A percentile compares a stretch with the other conserved stretches of the same genome.
Conservation (phyloP, 768 basidiomycete genomes). For the Hemileccinum rubropunctum region DNA sequence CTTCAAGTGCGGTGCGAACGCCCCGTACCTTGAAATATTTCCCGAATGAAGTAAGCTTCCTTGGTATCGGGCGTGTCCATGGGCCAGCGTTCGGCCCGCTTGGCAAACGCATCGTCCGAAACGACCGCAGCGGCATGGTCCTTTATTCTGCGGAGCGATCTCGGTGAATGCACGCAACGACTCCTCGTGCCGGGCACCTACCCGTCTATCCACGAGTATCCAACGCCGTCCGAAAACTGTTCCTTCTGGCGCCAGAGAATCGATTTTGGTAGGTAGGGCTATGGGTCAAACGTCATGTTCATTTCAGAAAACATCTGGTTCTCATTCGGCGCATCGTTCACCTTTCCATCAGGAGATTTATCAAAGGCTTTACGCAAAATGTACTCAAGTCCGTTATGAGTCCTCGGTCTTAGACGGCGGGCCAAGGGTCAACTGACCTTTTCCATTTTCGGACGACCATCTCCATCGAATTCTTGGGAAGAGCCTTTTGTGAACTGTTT, state of each 20-base stretch:
- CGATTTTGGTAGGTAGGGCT: slow-evolving; percentile 91
- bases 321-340: slow-evolving; percentile 20
- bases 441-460: slow-evolving; percentile 92
- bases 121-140: slow-evolving; percentile 73
- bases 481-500: slow-evolving; percentile 90
- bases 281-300: background rate
- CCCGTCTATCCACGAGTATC: slow-evolving; percentile 99
- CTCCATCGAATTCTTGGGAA: slow-evolving; percentile 69
- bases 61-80: slow-evolving; percentile 89
- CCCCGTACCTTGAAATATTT: slow-evolving; percentile 77
- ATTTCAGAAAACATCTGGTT: background rate
- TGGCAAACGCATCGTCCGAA: slow-evolving; percentile 78
- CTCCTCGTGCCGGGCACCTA: slow-evolving; percentile 29
- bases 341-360: slow-evolving; percentile 73
- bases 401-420: slow-evolving; percentile 3
- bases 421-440: slow-evolving; percentile 54
- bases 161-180: background rate
- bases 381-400: slow-evolving; percentile 51
- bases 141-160: slow-evolving; percentile 64
- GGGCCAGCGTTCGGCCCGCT: slow-evolving; percentile 72
- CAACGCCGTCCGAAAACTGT: slow-evolving; percentile 98
- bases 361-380: slow-evolving; percentile 97
- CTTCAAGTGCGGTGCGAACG: background rate
- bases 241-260: slow-evolving; percentile 99
- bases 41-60: slow-evolving; percentile 91